Evolutionary conservation across 148 eudicot species (phyloP).

Genomic region (Cornus florida): DNA sequence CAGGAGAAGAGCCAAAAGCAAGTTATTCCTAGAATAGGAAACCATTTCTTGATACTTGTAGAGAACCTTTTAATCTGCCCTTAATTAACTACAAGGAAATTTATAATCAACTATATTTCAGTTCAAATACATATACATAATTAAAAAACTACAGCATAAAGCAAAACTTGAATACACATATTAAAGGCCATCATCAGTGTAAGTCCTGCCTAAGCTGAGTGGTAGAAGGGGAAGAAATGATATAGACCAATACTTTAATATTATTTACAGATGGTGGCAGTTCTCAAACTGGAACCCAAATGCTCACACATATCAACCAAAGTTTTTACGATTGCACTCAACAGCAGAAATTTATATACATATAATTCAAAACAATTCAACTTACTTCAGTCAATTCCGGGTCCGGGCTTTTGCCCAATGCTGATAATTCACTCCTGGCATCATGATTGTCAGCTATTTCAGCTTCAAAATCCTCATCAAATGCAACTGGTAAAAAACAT

Average conservation of each 20-base stretch:
- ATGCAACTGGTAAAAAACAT: conserved; percentile 66
- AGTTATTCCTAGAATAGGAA: background rate
- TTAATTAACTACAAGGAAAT: background rate
- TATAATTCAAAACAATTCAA: conserved; percentile 11
- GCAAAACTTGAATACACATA: background rate
- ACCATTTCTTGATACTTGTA: no score
- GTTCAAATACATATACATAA: background rate
- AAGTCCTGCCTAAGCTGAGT: no score
- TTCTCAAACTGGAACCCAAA: no score
- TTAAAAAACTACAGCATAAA: background rate
- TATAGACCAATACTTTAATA: no score
- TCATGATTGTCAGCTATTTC: conserved; percentile 82
- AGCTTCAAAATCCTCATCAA: conserved; percentile 98
- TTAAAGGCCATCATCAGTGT: no score
- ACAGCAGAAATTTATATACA: background rate
- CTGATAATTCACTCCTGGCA: conserved; percentile 81
- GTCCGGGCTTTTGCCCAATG: conserved; percentile 69
- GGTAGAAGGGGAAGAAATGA: no score
- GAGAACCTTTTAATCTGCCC: background rate
- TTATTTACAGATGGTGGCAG: no score
- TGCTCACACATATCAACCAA: background rate
- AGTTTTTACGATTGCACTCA: no score
- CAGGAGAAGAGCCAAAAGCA: background rate
- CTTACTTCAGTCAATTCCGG: conserved; percentile 75
- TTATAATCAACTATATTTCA: background rate